These are phyloP conservation scores for Pythium dissotocum DNA, from an alignment of 352 stramenopile genomes.

Conservation along the genomic window DNA sequence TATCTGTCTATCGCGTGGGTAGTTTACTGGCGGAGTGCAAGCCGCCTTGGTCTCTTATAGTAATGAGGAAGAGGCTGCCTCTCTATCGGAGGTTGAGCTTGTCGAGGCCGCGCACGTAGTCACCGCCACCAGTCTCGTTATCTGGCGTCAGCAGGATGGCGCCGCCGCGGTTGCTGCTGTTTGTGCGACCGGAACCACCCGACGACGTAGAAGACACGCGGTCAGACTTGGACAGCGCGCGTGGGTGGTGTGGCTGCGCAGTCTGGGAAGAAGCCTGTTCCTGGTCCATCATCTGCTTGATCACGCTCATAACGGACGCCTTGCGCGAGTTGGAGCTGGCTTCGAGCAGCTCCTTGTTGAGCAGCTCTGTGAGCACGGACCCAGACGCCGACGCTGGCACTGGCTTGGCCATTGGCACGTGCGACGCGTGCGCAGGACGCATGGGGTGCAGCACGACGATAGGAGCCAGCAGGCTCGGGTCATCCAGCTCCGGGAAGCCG, in stretches of 20 bases:
- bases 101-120: not conserved
- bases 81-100: constrained; percentile 2
- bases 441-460: constrained; percentile 34
- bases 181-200: not conserved
- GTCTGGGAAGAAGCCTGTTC: constrained; percentile 24
- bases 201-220: not conserved
- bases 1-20: constrained; percentile 1
- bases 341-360: constrained; percentile 42
- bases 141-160: constrained; percentile 16
- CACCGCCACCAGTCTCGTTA: not conserved
- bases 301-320: constrained; percentile 48
- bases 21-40: not conserved
- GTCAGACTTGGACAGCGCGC: not conserved
- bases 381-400: not conserved
- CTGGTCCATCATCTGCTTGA: constrained; percentile 55
- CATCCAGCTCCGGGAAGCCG: constrained; percentile 45
- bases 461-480: constrained; percentile 27
- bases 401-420: not conserved
- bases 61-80: not conserved
- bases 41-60: constrained; percentile 1
- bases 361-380: constrained; percentile 38
- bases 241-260: not conserved
- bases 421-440: not conserved
- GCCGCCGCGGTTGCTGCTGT: constrained; percentile 8
- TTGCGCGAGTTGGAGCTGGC: constrained; percentile 37